Base-by-base conservation (phyloP, 192 early-diverging fungal species). In the Umbelopsis vinacea region DNA sequence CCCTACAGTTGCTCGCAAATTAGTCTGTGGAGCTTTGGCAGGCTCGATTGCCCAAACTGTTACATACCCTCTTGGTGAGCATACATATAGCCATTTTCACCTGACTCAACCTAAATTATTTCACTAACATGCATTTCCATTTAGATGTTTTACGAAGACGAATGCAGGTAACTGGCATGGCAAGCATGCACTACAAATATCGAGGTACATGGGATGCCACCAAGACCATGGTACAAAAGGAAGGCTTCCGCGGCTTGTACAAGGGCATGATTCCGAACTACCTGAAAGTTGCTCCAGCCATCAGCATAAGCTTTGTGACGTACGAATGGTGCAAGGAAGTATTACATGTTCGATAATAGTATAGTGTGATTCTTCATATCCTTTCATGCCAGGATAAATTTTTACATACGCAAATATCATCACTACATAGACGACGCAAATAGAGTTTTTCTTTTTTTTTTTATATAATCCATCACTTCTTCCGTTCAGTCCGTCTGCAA, bases 221-320 rank as follows among this genome's bases (percentile, higher is more conserved):
- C 9, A 71, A 47, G 9, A 77, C 75, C 23, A 81, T 81, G 81
- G 74, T 91, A 53, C 78, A 82, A 52, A 84, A 88, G 24, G 93
- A 94, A 67, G 93, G 93, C 52, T 67, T 90, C 7, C 77, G 81
- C 15, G 92, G 91, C 10, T 76, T 92, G 26, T 94, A 93, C 76
- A 88, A 88, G 46, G 93, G 93, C 24, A 83, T 93, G 75, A 79
- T 92, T 46, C 92, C 93, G 24, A 95, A 95, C 74, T 92, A 93
- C 75, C 75, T 95, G 38, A 95, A 95, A 74, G 92, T 95, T 4
- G 92, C 90, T 0, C 93, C 93, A 21, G 93, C 92, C 14, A 94
- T 93, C 54, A 90, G 90, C 69, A 90, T 95, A 46, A 91, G 90
- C 54, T 93, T 95, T 81, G 89, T 89, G 73, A 89, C 91, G 15